These are phyloP conservation scores for Coniophora puteana DNA, from an alignment of 1,284 basidiomycete species.

Conservation along the genomic window DNA sequence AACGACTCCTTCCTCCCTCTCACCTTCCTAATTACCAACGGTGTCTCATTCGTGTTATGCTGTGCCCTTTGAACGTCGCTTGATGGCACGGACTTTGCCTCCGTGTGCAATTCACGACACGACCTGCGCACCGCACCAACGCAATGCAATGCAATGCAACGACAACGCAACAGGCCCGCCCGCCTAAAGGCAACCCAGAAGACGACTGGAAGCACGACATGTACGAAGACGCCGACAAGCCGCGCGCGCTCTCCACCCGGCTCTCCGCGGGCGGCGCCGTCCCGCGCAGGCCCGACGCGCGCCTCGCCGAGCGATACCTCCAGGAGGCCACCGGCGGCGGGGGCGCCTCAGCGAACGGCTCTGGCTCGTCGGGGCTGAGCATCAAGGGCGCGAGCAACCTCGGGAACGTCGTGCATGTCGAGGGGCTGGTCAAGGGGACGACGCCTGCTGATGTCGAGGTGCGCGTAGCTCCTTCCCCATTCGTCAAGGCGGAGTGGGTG, in stretches of 20 bases:
- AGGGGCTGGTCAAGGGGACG: constrained; percentile 73
- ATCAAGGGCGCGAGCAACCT: constrained; percentile 71
- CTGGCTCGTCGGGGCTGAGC: constrained; percentile 45
- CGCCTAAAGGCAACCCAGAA: constrained; percentile 65
- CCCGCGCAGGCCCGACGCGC: constrained; percentile 40
- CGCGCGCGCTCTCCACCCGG: constrained; percentile 62
- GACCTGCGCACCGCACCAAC: constrained; percentile 7
- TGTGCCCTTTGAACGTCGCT: not conserved
- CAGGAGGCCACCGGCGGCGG: constrained; percentile 42
- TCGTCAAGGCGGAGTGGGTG: constrained; percentile 1
- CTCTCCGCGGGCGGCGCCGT: constrained; percentile 32
- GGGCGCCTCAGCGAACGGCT: no score
- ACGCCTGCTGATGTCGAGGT: constrained; percentile 80
- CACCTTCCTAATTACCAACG: not conserved
- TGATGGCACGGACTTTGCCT: constrained; percentile 18
- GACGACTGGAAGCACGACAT: constrained; percentile 71
- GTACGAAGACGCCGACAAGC: constrained; percentile 52
- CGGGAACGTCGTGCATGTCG: constrained; percentile 76
- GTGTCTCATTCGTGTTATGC: not conserved
- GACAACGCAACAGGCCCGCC: constrained; percentile 44
- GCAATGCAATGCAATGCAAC: constrained; percentile 34
- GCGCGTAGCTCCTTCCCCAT: constrained; percentile 15
- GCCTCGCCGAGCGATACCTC: constrained; percentile 52
- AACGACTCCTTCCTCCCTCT: constrained; percentile 2
- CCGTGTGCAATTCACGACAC: constrained; percentile 7